Evolutionary conservation across 1,284 basidiomycete species (phyloP), one percentile per base, ranked within the genome.

Genomic region (Heimioporus retisporus): DNA sequence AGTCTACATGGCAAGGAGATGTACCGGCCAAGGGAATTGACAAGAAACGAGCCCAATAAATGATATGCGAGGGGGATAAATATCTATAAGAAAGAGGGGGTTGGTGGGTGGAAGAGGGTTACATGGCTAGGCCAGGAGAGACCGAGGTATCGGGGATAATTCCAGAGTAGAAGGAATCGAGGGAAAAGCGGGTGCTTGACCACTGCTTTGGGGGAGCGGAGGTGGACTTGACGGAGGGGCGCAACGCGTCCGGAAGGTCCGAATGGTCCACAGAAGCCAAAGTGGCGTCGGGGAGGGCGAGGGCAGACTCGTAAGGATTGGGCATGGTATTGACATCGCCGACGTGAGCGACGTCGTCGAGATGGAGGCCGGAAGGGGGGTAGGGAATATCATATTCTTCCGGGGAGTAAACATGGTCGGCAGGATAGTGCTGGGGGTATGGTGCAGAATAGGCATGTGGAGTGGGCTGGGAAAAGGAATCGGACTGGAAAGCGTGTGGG

Each of bases 111-210:
- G 48, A 66, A 64, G 53, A 62, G 65, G 55, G 54, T 74, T 43
- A 76, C 6, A 69, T 6, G 48, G 76, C 75, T 50, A 50, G 67
- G 7, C 76, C 77, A 44, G 64, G 15, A 35, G 68, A 18, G 1
- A 65, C 10, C 6, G 64, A 43, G 43, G 55, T 44, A 40, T 78
- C 69, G 6, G 57, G 35, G 23, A 35, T 56, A 40, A 74, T 75
- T 60, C 77, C 75, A 1, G 73, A 42, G 21, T 78, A 78, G 48
- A 78, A 78, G 18, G 76, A 80, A 64, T 78, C 78, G 35, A 73
- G 46, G 8, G 79, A 80, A 25, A 64, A 68, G 57, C 70, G 78
- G 35, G 62, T 25, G 44, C 61, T 57, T 59, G 60, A 53, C 62
- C 65, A 40, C 42, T 66, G 70, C 21, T 65, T 65, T 4, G 69